Evolutionary conservation across 306 rosid species (phyloP).

Genomic region (Cucurbita pepo): DNA sequence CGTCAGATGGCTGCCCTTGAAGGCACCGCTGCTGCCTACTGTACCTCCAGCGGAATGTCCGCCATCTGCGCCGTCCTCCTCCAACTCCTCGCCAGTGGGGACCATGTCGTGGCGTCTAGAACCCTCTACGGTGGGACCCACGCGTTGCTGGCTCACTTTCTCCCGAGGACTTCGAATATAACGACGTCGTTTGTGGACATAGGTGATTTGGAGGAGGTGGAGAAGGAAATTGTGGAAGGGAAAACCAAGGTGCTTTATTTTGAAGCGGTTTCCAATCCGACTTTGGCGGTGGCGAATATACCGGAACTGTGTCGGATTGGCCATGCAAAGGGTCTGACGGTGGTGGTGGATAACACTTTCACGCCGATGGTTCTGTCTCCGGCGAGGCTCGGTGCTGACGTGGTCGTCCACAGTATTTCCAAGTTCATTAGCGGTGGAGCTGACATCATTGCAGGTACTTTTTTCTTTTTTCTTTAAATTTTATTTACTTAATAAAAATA

Average conservation of each 20-base stretch:
- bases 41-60: constrained; percentile 91
- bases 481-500: no score
- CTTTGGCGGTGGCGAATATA: constrained; percentile 49
- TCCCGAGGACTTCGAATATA: constrained; percentile 47
- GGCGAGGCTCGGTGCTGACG: constrained; percentile 78
- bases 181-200: constrained; percentile 57
- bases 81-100: constrained; percentile 55
- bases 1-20: constrained; percentile 88
- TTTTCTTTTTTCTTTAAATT: not conserved
- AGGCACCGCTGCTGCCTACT: constrained; percentile 90
- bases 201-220: constrained; percentile 30
- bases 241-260: constrained; percentile 57
- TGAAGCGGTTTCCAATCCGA: constrained; percentile 65
- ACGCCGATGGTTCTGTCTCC: constrained; percentile 84
- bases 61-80: constrained; percentile 50
- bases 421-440: constrained; percentile 96
- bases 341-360: constrained; percentile 88
- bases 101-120: constrained; percentile 47
- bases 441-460: constrained; percentile 79
- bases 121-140: constrained; percentile 82
- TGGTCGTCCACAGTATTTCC: constrained; percentile 76
- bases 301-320: constrained; percentile 57
- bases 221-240: constrained; percentile 41
- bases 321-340: constrained; percentile 49
- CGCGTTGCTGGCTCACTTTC: constrained; percentile 55